Evolutionary conservation across 1,284 basidiomycete genomes (phyloP).

Genomic region (Irpex lacteus): DNA sequence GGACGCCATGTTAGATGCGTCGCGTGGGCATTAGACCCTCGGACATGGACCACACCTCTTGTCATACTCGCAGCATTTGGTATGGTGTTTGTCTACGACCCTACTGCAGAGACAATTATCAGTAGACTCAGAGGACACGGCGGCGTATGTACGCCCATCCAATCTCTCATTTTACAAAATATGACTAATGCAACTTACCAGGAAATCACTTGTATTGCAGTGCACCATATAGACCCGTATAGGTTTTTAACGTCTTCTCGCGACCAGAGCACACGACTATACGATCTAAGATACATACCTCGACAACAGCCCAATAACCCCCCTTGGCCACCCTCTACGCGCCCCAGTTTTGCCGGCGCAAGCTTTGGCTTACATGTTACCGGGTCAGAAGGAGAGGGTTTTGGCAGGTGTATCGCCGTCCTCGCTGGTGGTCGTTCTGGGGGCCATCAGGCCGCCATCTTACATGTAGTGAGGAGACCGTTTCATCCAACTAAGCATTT

Average conservation of each 20-base stretch:
- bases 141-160: slow-evolving; percentile 43
- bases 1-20: slow-evolving; percentile 34
- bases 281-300: slow-evolving; percentile 44
- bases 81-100: slow-evolving; percentile 52
- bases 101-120: slow-evolving; percentile 29
- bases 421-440: slow-evolving; percentile 67
- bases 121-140: slow-evolving; percentile 65
- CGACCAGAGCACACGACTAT: slow-evolving; percentile 64
- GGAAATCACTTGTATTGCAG: slow-evolving; percentile 64
- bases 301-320: slow-evolving; percentile 44
- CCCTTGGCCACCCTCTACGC: slow-evolving; percentile 50
- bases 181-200: slow-evolving; percentile 23
- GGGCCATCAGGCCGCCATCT: slow-evolving; percentile 65
- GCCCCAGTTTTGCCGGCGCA: slow-evolving; percentile 58
- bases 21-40: slow-evolving; percentile 56
- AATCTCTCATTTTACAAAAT: not conserved
- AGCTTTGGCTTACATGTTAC: slow-evolving; percentile 63
- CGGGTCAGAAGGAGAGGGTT: slow-evolving; percentile 56
- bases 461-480: slow-evolving; percentile 49
- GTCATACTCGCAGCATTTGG: slow-evolving; percentile 50
- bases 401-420: slow-evolving; percentile 61
- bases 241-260: slow-evolving; percentile 66
- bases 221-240: slow-evolving; percentile 55
- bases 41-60: slow-evolving; percentile 47
- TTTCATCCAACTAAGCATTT: not conserved